Evolutionary conservation across 164 flowering plant genomes (phyloP).

Genomic region (Paratinospora sagittata): DNA sequence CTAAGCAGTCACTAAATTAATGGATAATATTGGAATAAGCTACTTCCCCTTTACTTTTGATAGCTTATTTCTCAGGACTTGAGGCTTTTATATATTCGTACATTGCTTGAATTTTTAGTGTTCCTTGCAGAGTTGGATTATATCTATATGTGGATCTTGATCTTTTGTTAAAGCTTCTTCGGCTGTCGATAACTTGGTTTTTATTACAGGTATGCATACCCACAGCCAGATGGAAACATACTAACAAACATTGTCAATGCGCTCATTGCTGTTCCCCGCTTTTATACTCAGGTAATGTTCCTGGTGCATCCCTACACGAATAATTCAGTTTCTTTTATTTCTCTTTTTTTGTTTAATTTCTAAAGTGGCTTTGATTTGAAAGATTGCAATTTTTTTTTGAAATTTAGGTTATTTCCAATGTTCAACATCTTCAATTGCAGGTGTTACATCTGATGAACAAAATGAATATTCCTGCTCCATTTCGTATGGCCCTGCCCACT

Average conservation of each 20-base stretch:
- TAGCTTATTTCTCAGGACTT: neutral
- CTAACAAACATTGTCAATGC: slow-evolving; percentile 94
- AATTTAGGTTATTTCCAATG: neutral
- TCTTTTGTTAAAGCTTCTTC: neutral
- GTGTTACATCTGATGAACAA: slow-evolving; percentile 99
- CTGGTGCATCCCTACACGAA: slow-evolving; percentile 3
- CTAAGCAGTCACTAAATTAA: neutral
- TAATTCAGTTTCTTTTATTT: slow-evolving; percentile 1
- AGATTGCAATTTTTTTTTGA: neutral
- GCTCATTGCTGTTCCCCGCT: slow-evolving; percentile 95
- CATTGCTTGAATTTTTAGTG: neutral
- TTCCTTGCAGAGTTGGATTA: neutral
- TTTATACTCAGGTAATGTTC: slow-evolving; percentile 74
- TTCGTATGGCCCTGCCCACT: slow-evolving; percentile 82
- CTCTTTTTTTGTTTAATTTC: neutral
- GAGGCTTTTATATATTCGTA: neutral
- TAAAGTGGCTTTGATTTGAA: neutral
- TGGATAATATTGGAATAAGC: neutral
- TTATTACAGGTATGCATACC: slow-evolving; percentile 80
- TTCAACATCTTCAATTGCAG: slow-evolving; percentile 28
- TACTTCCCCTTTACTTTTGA: neutral
- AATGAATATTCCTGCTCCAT: slow-evolving; percentile 98
- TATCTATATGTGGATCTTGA: too few species aligned
- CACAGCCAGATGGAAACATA: slow-evolving; percentile 92
- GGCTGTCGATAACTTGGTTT: slow-evolving; percentile 4